These are phyloP conservation scores for Batrachochytrium dendrobatidis DNA, from an alignment of 371 early-diverging fungal species.

Conservation along the genomic window DNA sequence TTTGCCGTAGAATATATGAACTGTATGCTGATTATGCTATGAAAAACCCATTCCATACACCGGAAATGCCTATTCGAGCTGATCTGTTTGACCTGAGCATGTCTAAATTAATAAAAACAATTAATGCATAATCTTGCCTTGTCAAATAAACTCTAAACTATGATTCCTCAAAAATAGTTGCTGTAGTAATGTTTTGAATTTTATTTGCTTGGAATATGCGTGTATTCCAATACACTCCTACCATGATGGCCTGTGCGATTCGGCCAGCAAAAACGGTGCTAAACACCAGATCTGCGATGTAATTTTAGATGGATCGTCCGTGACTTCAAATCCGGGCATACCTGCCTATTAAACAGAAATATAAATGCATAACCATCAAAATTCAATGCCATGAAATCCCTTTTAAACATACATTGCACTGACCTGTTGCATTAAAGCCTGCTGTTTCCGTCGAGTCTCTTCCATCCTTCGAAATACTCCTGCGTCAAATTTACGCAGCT, in stretches of 20 bases:
- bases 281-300: neutral
- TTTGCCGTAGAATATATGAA: constrained; percentile 74
- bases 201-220: neutral
- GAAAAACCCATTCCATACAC: constrained; percentile 97
- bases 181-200: neutral
- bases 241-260: no score
- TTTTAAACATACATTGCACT: neutral
- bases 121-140: neutral
- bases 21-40: constrained; percentile 93
- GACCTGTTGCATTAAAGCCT: neutral
- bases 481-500: neutral
- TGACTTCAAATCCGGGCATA: neutral
- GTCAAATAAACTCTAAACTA: neutral
- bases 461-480: neutral
- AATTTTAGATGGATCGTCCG: neutral
- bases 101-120: constrained; percentile 49
- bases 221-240: no score
- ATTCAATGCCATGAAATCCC: no score
- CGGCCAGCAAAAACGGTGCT: neutral
- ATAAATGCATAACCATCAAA: no score
- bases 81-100: constrained; percentile 87
- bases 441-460: neutral
- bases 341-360: neutral
- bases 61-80: constrained; percentile 98
- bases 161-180: neutral